Evolutionary conservation across 345 rosid genomes (phyloP).

Genomic region (Dipteronia sinensis): DNA sequence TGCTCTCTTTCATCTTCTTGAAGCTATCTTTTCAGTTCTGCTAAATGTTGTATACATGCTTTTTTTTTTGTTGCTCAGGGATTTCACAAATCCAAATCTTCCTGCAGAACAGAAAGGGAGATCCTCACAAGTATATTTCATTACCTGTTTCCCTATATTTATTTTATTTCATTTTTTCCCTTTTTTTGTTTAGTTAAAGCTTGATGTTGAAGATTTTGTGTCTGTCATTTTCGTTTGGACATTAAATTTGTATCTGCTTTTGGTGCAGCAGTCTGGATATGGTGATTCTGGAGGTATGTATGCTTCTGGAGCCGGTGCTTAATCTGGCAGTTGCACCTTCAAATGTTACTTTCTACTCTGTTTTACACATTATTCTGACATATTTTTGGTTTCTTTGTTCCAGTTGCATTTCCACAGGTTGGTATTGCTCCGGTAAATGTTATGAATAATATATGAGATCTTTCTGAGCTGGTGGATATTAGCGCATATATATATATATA

Average conservation of each 20-base stretch:
- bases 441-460: conserved; percentile 22
- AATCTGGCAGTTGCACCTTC: conserved; percentile 15
- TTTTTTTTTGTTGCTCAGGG: conserved; percentile 48
- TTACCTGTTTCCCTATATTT: conserved; percentile 9
- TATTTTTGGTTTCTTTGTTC: conserved; percentile 26
- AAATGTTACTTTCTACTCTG: conserved; percentile 19
- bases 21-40: neutral
- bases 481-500: conserved; percentile 16
- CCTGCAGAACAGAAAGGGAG: conserved; percentile 94
- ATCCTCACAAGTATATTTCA: conserved; percentile 69
- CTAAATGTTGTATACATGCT: conserved; percentile 10
- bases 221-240: conserved; percentile 16
- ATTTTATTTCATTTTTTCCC: conserved; percentile 8
- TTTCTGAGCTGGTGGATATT: conserved; percentile 31
- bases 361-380: conserved; percentile 22
- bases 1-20: conserved; percentile 5
- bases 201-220: conserved; percentile 1
- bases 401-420: conserved; percentile 98
- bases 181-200: neutral
- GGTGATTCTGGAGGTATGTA: conserved; percentile 82
- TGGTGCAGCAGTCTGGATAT: conserved; percentile 67
- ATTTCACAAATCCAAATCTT: conserved; percentile 91
- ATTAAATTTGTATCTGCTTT: conserved; percentile 18
- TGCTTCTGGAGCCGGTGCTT: conserved; percentile 38
- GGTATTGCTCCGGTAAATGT: conserved; percentile 38